These are phyloP conservation scores for Heliamphora pulchella DNA, from an alignment of 179 eudicot species.

Conservation along the genomic window DNA sequence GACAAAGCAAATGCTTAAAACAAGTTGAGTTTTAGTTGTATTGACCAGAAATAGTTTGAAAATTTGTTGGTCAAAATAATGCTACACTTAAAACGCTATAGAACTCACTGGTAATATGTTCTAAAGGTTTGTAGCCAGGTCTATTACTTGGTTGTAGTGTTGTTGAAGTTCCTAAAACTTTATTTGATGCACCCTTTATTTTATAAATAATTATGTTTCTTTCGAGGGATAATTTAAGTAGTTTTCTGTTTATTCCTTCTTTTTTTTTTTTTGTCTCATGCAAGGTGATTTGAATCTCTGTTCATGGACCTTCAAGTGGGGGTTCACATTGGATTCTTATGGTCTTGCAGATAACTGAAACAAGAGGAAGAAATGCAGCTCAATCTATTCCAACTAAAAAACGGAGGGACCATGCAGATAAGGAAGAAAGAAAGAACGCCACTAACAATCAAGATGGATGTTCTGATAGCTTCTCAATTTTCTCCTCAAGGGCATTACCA, in stretches of 20 bases:
- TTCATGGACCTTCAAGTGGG: neutral
- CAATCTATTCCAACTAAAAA: slow-evolving; percentile 50
- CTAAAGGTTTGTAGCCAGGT: neutral
- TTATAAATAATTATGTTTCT: neutral
- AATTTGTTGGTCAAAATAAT: neutral
- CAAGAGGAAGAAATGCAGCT: slow-evolving; percentile 41
- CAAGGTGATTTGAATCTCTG: slow-evolving; percentile 5
- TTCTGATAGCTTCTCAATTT: slow-evolving; percentile 33
- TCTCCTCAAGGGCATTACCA: slow-evolving; percentile 38
- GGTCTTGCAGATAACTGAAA: slow-evolving; percentile 32
- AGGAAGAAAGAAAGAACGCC: slow-evolving; percentile 34
- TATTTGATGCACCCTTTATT: neutral
- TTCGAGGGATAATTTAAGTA: neutral
- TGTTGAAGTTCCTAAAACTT: neutral
- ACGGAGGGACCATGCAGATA: slow-evolving; percentile 36
- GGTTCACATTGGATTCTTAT: slow-evolving; percentile 2
- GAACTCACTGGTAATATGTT: neutral
- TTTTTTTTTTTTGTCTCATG: neutral
- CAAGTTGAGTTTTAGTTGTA: neutral
- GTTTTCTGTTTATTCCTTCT: neutral
- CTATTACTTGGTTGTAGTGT: neutral
- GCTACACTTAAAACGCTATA: neutral
- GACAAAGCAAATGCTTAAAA: neutral
- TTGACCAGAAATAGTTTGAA: neutral
- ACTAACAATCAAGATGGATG: slow-evolving; percentile 37